Evolutionary conservation across 164 flowering plant species (phyloP).

Genomic region (Vitis cinerea): DNA sequence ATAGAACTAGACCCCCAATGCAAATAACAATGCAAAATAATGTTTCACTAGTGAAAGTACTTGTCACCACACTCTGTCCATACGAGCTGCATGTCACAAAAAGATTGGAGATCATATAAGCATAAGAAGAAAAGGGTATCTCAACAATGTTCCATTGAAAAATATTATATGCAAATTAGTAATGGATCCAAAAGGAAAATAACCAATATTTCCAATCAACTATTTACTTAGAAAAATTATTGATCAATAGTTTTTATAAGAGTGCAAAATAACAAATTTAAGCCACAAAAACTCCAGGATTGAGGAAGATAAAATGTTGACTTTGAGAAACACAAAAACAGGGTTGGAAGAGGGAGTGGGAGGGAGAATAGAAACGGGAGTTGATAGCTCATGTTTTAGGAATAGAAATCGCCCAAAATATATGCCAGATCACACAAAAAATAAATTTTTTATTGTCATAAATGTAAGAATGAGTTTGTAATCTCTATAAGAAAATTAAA

Average conservation of each 20-base stretch:
- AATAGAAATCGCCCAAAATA: no score
- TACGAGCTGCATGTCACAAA: conserved; percentile 61
- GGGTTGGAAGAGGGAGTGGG: no score
- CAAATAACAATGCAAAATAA: conserved; percentile 55
- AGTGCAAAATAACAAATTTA: not conserved
- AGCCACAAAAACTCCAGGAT: not conserved
- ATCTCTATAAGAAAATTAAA: no score
- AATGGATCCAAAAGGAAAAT: not conserved
- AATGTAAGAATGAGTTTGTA: no score
- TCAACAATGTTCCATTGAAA: not conserved
- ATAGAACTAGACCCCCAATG: conserved; percentile 65
- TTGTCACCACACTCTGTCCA: conserved; percentile 65
- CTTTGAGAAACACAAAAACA: no score
- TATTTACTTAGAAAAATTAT: no score
- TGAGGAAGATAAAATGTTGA: no score
- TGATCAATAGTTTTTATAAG: no score
- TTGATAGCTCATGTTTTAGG: no score
- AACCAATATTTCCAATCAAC: not conserved
- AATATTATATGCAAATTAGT: not conserved
- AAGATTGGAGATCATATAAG: conserved; percentile 1
- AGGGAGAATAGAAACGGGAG: no score
- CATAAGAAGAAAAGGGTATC: not conserved
- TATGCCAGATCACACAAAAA: no score
- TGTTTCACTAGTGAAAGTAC: conserved; percentile 58
- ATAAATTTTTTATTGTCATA: no score